Conservation (phyloP, 768 basidiomycete species). For the Kwoniella heveanensis region DNA sequence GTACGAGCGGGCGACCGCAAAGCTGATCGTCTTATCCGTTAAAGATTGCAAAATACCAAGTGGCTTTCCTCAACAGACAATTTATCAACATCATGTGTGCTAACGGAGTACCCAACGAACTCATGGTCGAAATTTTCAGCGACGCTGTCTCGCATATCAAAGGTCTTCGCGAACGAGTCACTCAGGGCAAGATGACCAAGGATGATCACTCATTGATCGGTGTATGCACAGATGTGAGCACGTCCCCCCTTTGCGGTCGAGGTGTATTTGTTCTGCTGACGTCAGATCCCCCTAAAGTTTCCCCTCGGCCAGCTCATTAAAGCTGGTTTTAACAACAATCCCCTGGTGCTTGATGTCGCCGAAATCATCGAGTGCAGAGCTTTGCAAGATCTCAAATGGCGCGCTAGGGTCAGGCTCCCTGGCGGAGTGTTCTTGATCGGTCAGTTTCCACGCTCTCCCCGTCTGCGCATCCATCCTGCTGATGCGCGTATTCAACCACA, state of each 20-base stretch:
- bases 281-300: constrained; percentile 33
- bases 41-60: constrained; percentile 50
- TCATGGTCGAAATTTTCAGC: constrained; percentile 50
- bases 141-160: constrained; percentile 42
- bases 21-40: not conserved
- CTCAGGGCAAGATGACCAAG: constrained; percentile 15
- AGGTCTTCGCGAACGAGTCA: constrained; percentile 40
- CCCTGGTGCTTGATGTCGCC: constrained; percentile 47
- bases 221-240: constrained; percentile 34
- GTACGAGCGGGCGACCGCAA: constrained; percentile 42
- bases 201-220: constrained; percentile 37
- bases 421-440: constrained; percentile 54
- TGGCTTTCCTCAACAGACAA: constrained; percentile 53
- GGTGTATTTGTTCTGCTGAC: not conserved
- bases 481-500: too few species aligned
- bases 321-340: constrained; percentile 48
- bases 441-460: constrained; percentile 13
- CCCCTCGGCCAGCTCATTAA: constrained; percentile 43
- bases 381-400: constrained; percentile 54
- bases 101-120: constrained; percentile 42
- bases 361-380: constrained; percentile 48
- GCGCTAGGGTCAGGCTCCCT: constrained; percentile 47
- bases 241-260: not conserved
- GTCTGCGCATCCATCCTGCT: too few species aligned
- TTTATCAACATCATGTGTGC: constrained; percentile 54